Percentiles rank a stretch among this genome's conserved stretches.
Evolutionary conservation across 768 basidiomycete species (phyloP).

Genomic region (Solioccasus polychromus): DNA sequence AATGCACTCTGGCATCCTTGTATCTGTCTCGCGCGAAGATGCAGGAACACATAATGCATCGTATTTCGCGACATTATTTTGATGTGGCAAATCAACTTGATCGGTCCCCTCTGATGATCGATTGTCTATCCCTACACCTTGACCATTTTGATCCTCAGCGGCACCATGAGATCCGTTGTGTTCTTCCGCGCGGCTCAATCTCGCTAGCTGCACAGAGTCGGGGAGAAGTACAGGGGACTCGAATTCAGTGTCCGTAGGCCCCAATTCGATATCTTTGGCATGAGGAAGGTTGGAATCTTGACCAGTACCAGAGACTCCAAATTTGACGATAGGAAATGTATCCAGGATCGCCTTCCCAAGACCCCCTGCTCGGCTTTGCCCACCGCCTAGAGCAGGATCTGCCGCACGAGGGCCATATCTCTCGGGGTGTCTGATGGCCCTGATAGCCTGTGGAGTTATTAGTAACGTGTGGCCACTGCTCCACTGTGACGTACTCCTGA

Average conservation of each 20-base stretch:
- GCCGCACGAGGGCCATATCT: constrained; percentile 77
- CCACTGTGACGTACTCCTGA: constrained; percentile 59
- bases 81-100: constrained; percentile 4
- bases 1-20: constrained; percentile 60
- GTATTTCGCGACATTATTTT: background rate
- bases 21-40: constrained; percentile 26
- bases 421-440: constrained; percentile 87
- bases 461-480: background rate
- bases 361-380: constrained; percentile 75
- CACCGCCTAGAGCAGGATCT: constrained; percentile 26
- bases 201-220: constrained; percentile 11
- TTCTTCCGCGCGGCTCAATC: constrained; percentile 1
- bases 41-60: background rate
- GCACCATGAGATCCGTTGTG: background rate
- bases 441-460: constrained; percentile 54
- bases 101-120: constrained; percentile 3
- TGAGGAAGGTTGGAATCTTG: constrained; percentile 8
- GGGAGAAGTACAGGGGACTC: background rate
- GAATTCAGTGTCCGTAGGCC: background rate
- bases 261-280: constrained; percentile 34
- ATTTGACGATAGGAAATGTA: constrained; percentile 93
- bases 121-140: constrained; percentile 2
- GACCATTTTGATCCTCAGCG: background rate
- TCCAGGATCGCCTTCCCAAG: constrained; percentile 91
- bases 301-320: constrained; percentile 40